phyloP scores from a whole-genome alignment of 2,329 filamentous ascomycete species.

The Diplodia scrobiculata region DNA sequence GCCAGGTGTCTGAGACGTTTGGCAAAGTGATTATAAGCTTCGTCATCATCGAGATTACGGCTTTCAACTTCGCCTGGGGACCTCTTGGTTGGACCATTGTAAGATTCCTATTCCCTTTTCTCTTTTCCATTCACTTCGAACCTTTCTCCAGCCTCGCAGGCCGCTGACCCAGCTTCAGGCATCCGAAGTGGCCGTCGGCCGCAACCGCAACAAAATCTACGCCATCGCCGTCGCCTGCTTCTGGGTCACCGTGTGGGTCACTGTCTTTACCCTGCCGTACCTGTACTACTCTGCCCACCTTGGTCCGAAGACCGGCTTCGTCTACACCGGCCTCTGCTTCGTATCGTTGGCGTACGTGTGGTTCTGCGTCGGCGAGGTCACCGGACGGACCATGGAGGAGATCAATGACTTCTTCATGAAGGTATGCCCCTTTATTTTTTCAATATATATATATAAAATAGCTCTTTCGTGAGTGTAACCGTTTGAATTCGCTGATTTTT shows the following conservation, averaged over 20 bases:
- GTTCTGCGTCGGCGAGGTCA: constrained; percentile 24
- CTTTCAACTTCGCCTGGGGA: constrained; percentile 53
- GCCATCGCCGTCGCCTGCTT: constrained; percentile 50
- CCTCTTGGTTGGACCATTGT: constrained; percentile 49
- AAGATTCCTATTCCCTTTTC: not conserved
- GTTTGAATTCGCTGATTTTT: not conserved
- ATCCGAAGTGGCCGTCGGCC: constrained; percentile 53
- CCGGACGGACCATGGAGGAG: constrained; percentile 25
- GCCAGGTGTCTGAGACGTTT: constrained; percentile 35
- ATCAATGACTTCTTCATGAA: constrained; percentile 34
- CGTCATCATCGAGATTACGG: constrained; percentile 49
- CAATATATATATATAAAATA: too few species aligned
- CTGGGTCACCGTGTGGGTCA: constrained; percentile 36
- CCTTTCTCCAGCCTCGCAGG: constrained; percentile 28
- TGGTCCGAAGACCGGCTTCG: constrained; percentile 25
- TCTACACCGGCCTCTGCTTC: constrained; percentile 27
- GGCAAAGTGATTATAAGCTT: constrained; percentile 50
- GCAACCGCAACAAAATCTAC: constrained; percentile 54
- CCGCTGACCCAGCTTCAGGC: constrained; percentile 30
- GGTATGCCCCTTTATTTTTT: constrained; percentile 31
- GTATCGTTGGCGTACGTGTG: constrained; percentile 24
- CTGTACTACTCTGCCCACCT: constrained; percentile 23
- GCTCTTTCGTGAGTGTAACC: not conserved
- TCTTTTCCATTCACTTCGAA: too few species aligned
- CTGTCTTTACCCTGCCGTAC: constrained; percentile 25